Evolutionary conservation across 148 eudicot species (phyloP), one percentile per base, ranked within the genome.

Genomic region (Talinum fruticosum): DNA sequence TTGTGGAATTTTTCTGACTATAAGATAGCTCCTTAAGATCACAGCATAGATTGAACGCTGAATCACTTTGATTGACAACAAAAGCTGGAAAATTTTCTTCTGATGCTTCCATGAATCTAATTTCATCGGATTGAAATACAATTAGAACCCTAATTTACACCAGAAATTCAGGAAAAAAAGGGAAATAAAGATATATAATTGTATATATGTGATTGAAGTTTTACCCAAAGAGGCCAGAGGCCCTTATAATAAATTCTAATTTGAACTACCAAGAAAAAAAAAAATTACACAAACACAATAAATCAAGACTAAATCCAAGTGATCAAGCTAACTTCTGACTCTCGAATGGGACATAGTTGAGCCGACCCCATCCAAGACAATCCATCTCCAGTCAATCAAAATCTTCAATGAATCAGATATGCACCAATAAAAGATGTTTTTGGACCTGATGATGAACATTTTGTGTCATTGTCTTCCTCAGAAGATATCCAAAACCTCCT

Each of bases 401-500:
- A 62, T 64, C 8, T 19, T 44, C 28, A 18, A 14, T 8, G 8
- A 35, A 73, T 66, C 51, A 34, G 18, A 29, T 37, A 75, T 47
- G 32, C 51, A 67, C 49, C 21, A 65, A 61, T 64, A 53, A 10
- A 73, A 44, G 73, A 37, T 0, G 47, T 41, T 41, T 41, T 24
- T 29, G 72, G 35, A 76, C 29, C 51, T 36, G 51, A 64, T 2
- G 44, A 64, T 53, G 45, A 53, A 26, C 65, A 24, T 12, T 16
- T 33, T 53, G 23, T 41, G 26, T 51, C 68, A 29, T 57, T 33
- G 34, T 33, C 23, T 4, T 30, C 61, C 68, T 79, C 75, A 94
- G 83, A 90, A 92, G 71, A 94, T 88, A 78, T 94, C 92, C 76
- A 94, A 87, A 76, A 94, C 83, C 75, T 94, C 98, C 81, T 88